Base-by-base conservation (phyloP, 169 alveolate species). In the Eimeria praecox region DNA sequence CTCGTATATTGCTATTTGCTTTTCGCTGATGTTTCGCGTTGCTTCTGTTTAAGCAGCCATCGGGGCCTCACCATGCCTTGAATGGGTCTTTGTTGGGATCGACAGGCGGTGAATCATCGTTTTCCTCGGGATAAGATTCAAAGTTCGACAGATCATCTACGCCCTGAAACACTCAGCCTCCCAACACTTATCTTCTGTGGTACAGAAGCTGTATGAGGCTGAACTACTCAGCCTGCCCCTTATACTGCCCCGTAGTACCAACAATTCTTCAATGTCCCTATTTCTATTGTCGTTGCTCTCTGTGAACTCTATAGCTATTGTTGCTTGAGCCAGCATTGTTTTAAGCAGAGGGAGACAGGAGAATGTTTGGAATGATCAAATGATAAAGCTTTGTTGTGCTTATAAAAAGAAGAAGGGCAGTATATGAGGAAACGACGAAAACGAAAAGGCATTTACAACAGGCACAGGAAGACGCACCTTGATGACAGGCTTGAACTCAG, bases 51-150 rank as follows among this genome's bases (percentile, higher is more conserved):
- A 33, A 22, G 14, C 35, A 69, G 27, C 49, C 80, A 0, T 24
- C 80, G 35, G n/a, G n/a, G 49, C 38, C 44, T 77, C 40, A 95
- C 97, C 97, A 95, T 16, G 85, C 44, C 44, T 90, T 82, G 78
- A 95, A 95, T 14, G 97, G 97, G 78, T 95, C 97, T 52, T 83
- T 86, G 69, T 69, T 59, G 33, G 96, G 94, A 10, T 94, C 86
- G n/a, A 95, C 92, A 14, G 97, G 78, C 14, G 94, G 95, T n/a
- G 97, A 85, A 52, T 92, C 95, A 62, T 95, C 97, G 64, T 69
- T 62, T 10, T 92, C 93, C 44, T 95, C 97, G 33, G 97, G 97
- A 33, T 80, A 83, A 27, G 78, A 71, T 90, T 95, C 97, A 66
- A 69, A 95, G 92, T 95, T 95, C 59, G 92, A 64, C 44, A 95